Evolutionary conservation across 202 grass and related monocot genomes (phyloP), one percentile per base, ranked within the genome.

Genomic region (Thinopyrum obtusiflorum): DNA sequence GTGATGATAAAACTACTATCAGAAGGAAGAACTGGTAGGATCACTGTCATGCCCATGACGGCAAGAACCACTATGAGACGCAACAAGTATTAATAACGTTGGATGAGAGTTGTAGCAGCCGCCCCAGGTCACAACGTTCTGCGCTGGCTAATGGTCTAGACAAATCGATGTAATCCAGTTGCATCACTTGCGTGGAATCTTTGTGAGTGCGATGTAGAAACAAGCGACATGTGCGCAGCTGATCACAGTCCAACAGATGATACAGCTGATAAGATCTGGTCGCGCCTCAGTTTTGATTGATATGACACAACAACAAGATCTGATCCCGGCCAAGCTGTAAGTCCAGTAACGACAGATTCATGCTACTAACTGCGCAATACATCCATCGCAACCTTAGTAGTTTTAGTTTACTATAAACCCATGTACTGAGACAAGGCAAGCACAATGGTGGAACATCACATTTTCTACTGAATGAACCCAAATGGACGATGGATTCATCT

Each of bases 251-350:
- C 60, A 63, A 13, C 24, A 11, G 60, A 63, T 63, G 23, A 63
- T 63, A 63, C 21, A 63, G 55, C 55, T 59, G 55, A 59, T 21
- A 59, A 59, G 55, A 59, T 59, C 37, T 73, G 42, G 27, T 75
- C 42, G 4, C 7, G 40, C 24, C 18, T 75, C 71, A 51, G 51
- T 59, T 59, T 59, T 59, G 55, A 21, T 51, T 74, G 40, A 49
- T 74, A 44, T 44, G 40, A 44, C 40, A 74, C 15, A 76, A 4
- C 46, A 27, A 59, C 73, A 21, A 77, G 73, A 77, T 77, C 73
- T 57, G 47, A 76, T 33, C 73, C 25, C 27, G 17, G 29, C 28
- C 49, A 77, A 77, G 73, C 73, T 59, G 49, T n/a, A 59, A 21
- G 55, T 59, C 55, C 49, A 59, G 27, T 4, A 28, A 57, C 27